Evolutionary conservation across 176 grass and related monocot genomes (phyloP), one percentile per base, ranked within the genome.

Genomic region (Guadua angustifolia): DNA sequence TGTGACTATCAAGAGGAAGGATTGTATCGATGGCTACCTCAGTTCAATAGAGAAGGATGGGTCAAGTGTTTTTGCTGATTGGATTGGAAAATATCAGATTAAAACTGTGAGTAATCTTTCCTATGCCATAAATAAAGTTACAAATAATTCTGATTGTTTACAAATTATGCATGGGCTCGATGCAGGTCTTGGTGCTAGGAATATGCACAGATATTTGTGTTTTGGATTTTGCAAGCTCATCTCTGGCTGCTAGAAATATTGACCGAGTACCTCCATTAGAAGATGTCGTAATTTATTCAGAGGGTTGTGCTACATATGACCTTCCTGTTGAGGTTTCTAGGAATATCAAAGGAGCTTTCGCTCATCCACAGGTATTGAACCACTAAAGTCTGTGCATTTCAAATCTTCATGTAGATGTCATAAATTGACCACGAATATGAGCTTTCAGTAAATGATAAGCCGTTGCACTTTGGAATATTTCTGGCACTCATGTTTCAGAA

Each of bases 171-270:
- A 21, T 85, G 38, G 78, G 18, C 36, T 92, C 15, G 36, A 45
- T 91, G 84, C 83, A 97, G 95, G 86, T 86, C 75, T 78, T 97
- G 68, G 95, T 97, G 35, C 42, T 94, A 22, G 90, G 92, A 64
- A 94, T 93, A 86, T 98, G 95, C 76, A 98, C 93, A 9, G 95
- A 95, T 76, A 40, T 85, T 6, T 98, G 93, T 70, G 95, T 98
- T 62, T 77, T 95, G 76, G 95, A 98, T 76, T 95, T 98, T 50
- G 91, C 82, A 42, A 90, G 88, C n/a, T 94, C 91, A 35, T 84
- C 87, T 65, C 69, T 98, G 40, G 88, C 87, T 78, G 95, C 91
- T 71, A 88, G 93, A 86, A 98, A 98, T 66, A 88, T 98, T 78
- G 89, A 77, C 25, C 76, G 68, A 26, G 79, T 98, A n/a, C 89